Evolutionary conservation across 2,329 filamentous ascomycete genomes (phyloP).

Genomic region (Venturia effusa): DNA sequence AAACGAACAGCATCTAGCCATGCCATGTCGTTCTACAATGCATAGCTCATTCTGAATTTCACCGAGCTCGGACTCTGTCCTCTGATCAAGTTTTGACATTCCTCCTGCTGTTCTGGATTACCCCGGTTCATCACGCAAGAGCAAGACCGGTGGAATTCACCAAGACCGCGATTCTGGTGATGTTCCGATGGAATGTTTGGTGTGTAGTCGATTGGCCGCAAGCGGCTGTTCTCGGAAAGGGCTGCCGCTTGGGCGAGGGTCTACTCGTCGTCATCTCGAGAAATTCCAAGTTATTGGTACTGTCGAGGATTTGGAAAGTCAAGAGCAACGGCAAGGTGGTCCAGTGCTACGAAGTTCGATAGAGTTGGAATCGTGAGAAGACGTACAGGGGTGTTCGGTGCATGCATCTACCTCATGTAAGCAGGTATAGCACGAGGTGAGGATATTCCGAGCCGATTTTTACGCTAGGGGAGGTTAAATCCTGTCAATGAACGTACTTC

Average conservation of each 20-base stretch:
- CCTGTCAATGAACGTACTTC: too few species aligned
- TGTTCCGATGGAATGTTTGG: not conserved
- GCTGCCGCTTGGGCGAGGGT: not conserved
- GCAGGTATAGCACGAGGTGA: too few species aligned
- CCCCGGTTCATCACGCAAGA: not conserved
- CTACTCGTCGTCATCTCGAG: not conserved
- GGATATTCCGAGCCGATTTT: too few species aligned
- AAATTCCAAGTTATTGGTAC: too few species aligned
- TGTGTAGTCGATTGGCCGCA: not conserved
- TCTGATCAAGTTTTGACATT: not conserved
- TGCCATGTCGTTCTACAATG: not conserved
- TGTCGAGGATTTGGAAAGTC: too few species aligned
- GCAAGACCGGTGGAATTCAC: not conserved
- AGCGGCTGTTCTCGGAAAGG: not conserved
- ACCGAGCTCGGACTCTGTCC: not conserved
- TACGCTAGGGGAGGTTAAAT: too few species aligned
- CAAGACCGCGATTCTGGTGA: not conserved
- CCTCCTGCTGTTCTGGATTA: too few species aligned
- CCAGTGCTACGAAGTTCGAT: too few species aligned
- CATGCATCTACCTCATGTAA: too few species aligned
- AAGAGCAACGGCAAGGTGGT: too few species aligned
- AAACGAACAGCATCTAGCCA: not conserved
- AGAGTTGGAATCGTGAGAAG: too few species aligned
- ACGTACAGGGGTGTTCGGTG: too few species aligned
- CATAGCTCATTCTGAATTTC: not conserved